Percentiles rank a stretch among this genome's conserved stretches.
Conservation (phyloP, 495 filamentous ascomycete genomes). For the Daldinia loculata region DNA sequence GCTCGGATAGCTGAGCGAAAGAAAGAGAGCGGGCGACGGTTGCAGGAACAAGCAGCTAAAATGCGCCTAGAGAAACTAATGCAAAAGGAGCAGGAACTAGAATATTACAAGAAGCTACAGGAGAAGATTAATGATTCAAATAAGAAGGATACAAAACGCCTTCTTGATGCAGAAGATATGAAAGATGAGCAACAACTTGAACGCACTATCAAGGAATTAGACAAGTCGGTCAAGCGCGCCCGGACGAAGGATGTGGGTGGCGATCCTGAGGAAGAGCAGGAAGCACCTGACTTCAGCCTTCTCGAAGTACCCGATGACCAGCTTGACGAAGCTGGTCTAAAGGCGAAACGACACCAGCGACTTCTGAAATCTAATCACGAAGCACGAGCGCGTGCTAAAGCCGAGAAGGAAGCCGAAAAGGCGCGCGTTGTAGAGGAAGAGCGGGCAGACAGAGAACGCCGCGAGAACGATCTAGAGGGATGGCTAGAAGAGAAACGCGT, state of each 20-base stretch:
- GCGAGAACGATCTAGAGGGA: conserved; percentile 82
- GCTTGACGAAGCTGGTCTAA: conserved; percentile 87
- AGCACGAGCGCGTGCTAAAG: conserved; percentile 87
- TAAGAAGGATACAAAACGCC: conserved; percentile 87
- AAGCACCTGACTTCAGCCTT: conserved; percentile 83
- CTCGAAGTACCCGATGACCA: conserved; percentile 91
- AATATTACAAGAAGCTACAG: conserved; percentile 89
- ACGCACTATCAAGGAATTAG: conserved; percentile 82
- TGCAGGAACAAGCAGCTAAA: conserved; percentile 97
- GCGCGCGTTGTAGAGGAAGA: conserved; percentile 83
- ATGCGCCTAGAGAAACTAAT: conserved; percentile 94
- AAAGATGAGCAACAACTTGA: conserved; percentile 88
- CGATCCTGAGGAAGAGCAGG: conserved; percentile 75
- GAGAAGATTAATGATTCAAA: conserved; percentile 67
- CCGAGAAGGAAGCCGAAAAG: conserved; percentile 92
- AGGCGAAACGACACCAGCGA: conserved; percentile 89
- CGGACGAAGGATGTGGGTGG: conserved; percentile 92
- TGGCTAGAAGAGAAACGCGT: conserved; percentile 84
- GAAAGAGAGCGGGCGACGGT: conserved; percentile 86
- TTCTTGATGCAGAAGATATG: conserved; percentile 89
- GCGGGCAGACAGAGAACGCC: conserved; percentile 80
- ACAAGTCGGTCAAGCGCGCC: conserved; percentile 84
- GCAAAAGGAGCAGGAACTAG: conserved; percentile 92
- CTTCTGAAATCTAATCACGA: conserved; percentile 94
- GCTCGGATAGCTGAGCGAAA: conserved; percentile 86